Evolutionary conservation across 345 rosid species (phyloP).

Genomic region (Dovyalis caffra): DNA sequence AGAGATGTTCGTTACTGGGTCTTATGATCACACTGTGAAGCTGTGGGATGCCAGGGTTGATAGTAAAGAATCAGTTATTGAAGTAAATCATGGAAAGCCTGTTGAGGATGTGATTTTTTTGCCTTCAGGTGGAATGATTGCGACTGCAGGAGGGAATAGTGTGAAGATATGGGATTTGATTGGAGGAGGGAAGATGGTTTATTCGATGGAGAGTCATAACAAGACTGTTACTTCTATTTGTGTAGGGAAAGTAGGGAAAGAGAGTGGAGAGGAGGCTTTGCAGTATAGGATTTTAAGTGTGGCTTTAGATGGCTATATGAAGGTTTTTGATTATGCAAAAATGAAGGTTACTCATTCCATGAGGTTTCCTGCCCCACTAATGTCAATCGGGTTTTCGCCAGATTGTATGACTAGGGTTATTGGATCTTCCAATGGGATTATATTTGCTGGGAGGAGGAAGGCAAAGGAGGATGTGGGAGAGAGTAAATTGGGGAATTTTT

Average conservation of each 20-base stretch:
- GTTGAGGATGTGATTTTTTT: constrained; percentile 84
- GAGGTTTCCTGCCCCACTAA: constrained; percentile 86
- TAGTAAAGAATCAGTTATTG: constrained; percentile 46
- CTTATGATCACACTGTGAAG: constrained; percentile 89
- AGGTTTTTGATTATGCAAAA: constrained; percentile 75
- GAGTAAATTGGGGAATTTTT: constrained; percentile 24
- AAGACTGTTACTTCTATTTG: constrained; percentile 82
- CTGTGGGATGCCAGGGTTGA: constrained; percentile 86
- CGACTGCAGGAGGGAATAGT: constrained; percentile 74
- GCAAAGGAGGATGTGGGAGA: constrained; percentile 43
- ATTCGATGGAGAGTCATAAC: constrained; percentile 91
- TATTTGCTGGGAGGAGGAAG: constrained; percentile 76
- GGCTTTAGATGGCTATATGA: constrained; percentile 88
- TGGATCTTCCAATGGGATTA: constrained; percentile 70
- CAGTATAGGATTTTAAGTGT: constrained; percentile 74
- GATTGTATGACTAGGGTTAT: constrained; percentile 58
- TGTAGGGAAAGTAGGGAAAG: constrained; percentile 50
- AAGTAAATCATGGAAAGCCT: constrained; percentile 79
- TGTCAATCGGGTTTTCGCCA: constrained; percentile 65
- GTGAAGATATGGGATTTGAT: constrained; percentile 92
- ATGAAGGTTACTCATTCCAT: constrained; percentile 80
- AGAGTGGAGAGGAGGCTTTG: constrained; percentile 34
- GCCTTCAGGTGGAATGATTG: constrained; percentile 86
- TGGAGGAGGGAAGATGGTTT: constrained; percentile 77
- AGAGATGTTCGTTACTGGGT: constrained; percentile 75